Percentiles rank a stretch among this genome's conserved stretches.
Evolutionary conservation across 352 stramenopile genomes (phyloP).

Genomic region (Globisporangium cylindrosporum): DNA sequence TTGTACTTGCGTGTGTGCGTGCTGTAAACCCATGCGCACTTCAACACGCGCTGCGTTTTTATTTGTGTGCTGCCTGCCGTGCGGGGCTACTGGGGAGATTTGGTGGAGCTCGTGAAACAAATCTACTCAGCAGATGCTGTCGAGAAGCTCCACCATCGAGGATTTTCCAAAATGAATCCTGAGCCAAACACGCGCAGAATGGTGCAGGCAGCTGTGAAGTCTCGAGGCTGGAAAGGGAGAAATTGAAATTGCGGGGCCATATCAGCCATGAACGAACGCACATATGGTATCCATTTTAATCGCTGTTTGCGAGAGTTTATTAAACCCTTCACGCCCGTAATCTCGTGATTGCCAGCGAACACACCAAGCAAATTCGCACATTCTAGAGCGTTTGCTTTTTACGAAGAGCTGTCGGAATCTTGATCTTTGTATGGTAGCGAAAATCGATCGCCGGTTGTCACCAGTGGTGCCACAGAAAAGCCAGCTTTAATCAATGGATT

Average conservation of each 20-base stretch:
- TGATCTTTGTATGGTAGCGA: neutral
- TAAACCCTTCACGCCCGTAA: neutral
- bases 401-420: neutral
- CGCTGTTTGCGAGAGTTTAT: neutral
- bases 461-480: neutral
- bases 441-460: neutral
- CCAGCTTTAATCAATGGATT: conserved; percentile 4
- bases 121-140: neutral
- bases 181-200: too few species aligned
- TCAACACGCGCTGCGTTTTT: neutral
- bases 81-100: neutral
- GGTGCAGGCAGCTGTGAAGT: neutral
- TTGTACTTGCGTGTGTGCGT: neutral
- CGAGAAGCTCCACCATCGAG: too few species aligned
- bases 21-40: neutral
- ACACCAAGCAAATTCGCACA: neutral
- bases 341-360: neutral
- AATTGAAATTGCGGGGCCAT: neutral
- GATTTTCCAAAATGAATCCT: too few species aligned
- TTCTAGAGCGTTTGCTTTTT: neutral
- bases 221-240: neutral
- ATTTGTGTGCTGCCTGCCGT: neutral
- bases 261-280: neutral
- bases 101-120: neutral
- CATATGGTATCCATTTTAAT: neutral